A percentile compares a stretch with the other conserved stretches of the same genome.
Conservation (phyloP, 768 basidiomycete genomes). For the Lepiota brunneoincarnata region DNA sequence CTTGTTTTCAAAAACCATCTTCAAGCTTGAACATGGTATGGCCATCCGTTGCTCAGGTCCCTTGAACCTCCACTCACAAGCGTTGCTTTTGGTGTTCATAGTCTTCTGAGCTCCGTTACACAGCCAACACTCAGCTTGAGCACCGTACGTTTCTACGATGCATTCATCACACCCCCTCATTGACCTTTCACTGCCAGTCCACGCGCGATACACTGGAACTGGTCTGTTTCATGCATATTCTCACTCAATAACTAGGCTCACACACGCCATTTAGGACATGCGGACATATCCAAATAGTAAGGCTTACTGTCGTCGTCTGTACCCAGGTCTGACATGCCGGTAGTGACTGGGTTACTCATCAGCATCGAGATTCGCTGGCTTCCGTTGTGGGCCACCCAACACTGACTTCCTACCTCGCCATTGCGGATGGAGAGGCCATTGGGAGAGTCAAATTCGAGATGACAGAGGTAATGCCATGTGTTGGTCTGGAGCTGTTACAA, state of each 20-base stretch:
- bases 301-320: constrained; percentile 26
- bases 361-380: constrained; percentile 92
- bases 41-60: constrained; percentile 24
- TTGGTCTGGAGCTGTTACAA: not conserved
- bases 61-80: constrained; percentile 9
- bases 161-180: not conserved
- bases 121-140: constrained; percentile 93
- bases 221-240: constrained; percentile 45
- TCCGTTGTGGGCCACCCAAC: constrained; percentile 92
- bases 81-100: constrained; percentile 28
- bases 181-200: constrained; percentile 52
- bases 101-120: constrained; percentile 93
- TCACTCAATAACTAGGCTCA: constrained; percentile 11
- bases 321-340: constrained; percentile 1
- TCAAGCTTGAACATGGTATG: constrained; percentile 37
- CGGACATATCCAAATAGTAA: constrained; percentile 94
- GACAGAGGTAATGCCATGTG: constrained; percentile 71
- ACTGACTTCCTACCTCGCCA: constrained; percentile 80
- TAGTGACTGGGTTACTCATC: constrained; percentile 98
- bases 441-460: constrained; percentile 91
- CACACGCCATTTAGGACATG: constrained; percentile 65
- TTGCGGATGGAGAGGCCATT: constrained; percentile 93
- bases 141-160: constrained; percentile 61
- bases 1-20: not conserved
- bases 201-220: constrained; percentile 94